Evolutionary conservation across 352 stramenopile genomes (phyloP).

Genomic region (Phytophthora pluvialis): DNA sequence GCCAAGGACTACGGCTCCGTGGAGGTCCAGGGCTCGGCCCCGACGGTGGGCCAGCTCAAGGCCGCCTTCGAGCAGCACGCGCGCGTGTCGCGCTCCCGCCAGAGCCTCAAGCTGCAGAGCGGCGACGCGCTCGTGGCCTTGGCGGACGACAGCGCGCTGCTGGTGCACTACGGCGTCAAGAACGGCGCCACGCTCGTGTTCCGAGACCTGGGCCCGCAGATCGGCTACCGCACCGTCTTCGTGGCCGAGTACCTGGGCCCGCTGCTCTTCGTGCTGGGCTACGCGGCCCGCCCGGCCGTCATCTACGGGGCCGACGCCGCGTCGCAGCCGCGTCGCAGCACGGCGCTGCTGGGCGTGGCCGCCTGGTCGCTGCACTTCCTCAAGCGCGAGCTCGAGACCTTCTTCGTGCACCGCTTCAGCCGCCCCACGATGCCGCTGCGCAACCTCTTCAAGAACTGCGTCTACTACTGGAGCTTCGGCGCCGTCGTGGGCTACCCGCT

Average conservation of each 20-base stretch:
- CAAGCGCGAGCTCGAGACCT: constrained; percentile 88
- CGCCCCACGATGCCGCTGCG: constrained; percentile 87
- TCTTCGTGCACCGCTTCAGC: constrained; percentile 91
- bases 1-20: constrained; percentile 64
- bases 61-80: constrained; percentile 55
- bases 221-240: constrained; percentile 91
- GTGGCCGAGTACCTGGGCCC: constrained; percentile 87
- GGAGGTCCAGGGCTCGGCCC: constrained; percentile 38
- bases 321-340: constrained; percentile 44
- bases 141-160: constrained; percentile 61
- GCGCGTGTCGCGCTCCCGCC: constrained; percentile 61
- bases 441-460: constrained; percentile 93
- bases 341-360: constrained; percentile 60
- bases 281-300: constrained; percentile 68
- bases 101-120: constrained; percentile 64
- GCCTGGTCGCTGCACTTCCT: constrained; percentile 86
- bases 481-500: constrained; percentile 84
- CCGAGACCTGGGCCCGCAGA: constrained; percentile 87
- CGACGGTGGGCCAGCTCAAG: constrained; percentile 63
- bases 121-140: constrained; percentile 43
- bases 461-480: constrained; percentile 90
- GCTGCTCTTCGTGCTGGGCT: constrained; percentile 85
- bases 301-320: constrained; percentile 68
- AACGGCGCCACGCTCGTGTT: constrained; percentile 61
- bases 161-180: constrained; percentile 65